phyloP scores from a whole-genome alignment of 148 eudicot species.

The Camellia lanceoleosa region DNA sequence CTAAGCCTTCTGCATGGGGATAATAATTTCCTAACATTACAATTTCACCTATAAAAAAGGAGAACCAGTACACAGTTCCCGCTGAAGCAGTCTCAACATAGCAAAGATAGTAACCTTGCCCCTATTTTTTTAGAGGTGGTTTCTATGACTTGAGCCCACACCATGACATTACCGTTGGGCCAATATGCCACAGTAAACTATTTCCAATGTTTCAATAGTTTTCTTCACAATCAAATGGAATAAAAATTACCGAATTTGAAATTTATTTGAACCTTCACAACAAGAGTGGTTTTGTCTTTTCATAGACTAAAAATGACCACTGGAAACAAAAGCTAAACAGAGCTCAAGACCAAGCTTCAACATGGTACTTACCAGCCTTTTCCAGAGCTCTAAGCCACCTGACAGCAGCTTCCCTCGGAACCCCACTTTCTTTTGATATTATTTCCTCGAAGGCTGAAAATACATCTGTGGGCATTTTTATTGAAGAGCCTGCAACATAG shows the following conservation, averaged over 20 bases:
- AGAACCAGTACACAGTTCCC: no score
- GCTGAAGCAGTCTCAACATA: no score
- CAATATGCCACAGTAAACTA: not conserved
- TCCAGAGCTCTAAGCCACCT: constrained; percentile 78
- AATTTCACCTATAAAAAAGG: no score
- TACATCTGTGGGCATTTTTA: constrained; percentile 89
- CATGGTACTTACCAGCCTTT: constrained; percentile 86
- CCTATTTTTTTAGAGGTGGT: no score
- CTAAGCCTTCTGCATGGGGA: not conserved
- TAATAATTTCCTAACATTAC: not conserved
- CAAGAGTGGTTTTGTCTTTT: not conserved
- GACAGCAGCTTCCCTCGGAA: constrained; percentile 57
- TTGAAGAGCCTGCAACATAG: constrained; percentile 81
- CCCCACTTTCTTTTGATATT: constrained; percentile 56
- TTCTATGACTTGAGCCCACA: no score
- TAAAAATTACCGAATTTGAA: not conserved
- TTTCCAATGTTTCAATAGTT: not conserved
- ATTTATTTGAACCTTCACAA: constrained; percentile 1
- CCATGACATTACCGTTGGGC: no score
- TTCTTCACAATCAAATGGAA: not conserved
- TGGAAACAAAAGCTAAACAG: constrained; percentile 6
- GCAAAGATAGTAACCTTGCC: no score
- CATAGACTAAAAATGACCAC: not conserved
- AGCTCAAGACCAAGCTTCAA: constrained; percentile 84
- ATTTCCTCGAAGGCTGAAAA: constrained; percentile 74